Evolutionary conservation across 805 yeast species (phyloP).

Genomic region (Starmerella khaoyaiensis): DNA sequence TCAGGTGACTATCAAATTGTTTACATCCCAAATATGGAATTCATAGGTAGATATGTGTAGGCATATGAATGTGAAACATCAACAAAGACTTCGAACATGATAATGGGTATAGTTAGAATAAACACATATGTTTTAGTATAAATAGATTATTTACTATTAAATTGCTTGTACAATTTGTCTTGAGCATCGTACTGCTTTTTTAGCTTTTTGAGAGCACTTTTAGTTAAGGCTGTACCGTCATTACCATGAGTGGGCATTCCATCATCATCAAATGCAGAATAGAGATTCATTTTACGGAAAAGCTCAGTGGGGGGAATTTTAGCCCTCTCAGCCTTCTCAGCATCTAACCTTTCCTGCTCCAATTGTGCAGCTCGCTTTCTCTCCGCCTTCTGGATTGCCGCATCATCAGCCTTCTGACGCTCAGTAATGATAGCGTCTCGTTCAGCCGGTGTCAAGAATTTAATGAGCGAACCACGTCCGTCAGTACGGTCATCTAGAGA

Average conservation of each 20-base stretch:
- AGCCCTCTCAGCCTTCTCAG: slow-evolving; percentile 61
- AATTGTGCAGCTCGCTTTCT: slow-evolving; percentile 36
- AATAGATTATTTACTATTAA: slow-evolving; percentile 19
- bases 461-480: slow-evolving; percentile 67
- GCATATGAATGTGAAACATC: too few species aligned
- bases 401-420: slow-evolving; percentile 45
- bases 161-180: slow-evolving; percentile 67
- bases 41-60: too few species aligned
- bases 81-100: neutral
- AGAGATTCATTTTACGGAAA: slow-evolving; percentile 39
- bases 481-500: slow-evolving; percentile 78
- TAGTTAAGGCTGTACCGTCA: slow-evolving; percentile 63
- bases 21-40: too few species aligned
- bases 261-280: slow-evolving; percentile 65
- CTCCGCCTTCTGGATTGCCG: slow-evolving; percentile 43
- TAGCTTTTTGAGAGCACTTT: slow-evolving; percentile 75
- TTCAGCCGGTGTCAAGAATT: slow-evolving; percentile 62
- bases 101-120: neutral
- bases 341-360: slow-evolving; percentile 29
- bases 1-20: too few species aligned
- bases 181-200: slow-evolving; percentile 67
- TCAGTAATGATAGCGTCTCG: slow-evolving; percentile 44
- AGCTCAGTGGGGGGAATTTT: slow-evolving; percentile 56
- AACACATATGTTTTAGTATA: too few species aligned
- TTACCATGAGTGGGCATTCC: slow-evolving; percentile 72